A percentile compares a stretch with the other conserved stretches of the same genome.
These are phyloP conservation scores for Martensiomyces pterosporus DNA, from an alignment of 192 early-diverging fungal species.

Conservation along the genomic window DNA sequence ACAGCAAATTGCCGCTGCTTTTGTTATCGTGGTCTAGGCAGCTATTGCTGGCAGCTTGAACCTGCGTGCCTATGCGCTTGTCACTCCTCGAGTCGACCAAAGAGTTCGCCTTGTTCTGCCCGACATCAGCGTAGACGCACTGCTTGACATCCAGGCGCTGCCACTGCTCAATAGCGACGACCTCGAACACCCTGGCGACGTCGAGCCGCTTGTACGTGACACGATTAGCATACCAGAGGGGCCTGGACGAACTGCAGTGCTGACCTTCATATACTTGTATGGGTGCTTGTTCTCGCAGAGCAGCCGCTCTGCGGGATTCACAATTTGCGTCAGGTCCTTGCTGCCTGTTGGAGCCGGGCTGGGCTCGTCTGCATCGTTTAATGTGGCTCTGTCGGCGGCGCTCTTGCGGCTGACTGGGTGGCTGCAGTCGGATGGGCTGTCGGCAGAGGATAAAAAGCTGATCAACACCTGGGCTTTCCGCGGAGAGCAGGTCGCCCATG, in stretches of 20 bases:
- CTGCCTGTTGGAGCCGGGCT: conserved; percentile 92
- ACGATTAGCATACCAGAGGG: conserved; percentile 8
- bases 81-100: conserved; percentile 52
- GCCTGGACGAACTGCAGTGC: conserved; percentile 48
- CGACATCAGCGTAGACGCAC: conserved; percentile 54
- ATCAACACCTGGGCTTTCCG: conserved; percentile 91
- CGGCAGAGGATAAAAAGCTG: conserved; percentile 32
- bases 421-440: conserved; percentile 15
- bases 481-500: conserved; percentile 93
- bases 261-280: conserved; percentile 69
- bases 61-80: conserved; percentile 67
- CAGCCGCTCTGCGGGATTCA: conserved; percentile 30
- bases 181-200: conserved; percentile 11
- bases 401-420: conserved; percentile 58
- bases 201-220: not conserved
- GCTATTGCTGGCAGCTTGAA: conserved; percentile 80
- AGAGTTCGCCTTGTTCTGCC: conserved; percentile 56
- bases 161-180: not conserved
- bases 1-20: too few relatives aligned
- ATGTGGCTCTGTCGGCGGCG: conserved; percentile 72
- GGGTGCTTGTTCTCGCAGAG: conserved; percentile 27
- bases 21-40: too few relatives aligned
- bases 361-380: conserved; percentile 93
- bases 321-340: conserved; percentile 63
- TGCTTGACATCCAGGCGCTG: conserved; percentile 10